Base-by-base conservation (phyloP, 2,329 filamentous ascomycete genomes). In the Trichoderma pleuroti region DNA sequence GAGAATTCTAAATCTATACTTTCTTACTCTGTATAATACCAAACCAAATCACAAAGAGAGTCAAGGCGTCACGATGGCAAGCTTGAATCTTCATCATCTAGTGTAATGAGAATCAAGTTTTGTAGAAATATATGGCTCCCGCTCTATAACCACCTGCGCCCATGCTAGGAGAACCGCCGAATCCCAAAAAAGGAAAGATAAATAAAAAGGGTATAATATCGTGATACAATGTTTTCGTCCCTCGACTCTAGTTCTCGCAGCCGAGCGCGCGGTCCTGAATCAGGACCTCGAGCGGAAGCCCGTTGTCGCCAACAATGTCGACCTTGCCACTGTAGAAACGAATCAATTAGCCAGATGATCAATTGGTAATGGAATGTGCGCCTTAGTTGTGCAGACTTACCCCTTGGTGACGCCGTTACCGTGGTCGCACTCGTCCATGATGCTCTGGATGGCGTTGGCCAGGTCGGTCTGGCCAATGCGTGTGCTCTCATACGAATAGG, bases 81-180 rank as follows among this genome's bases (percentile, higher is more conserved):
- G 16, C 14, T 16, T 21, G 8, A 21, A 10, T 18, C 11, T 56
- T 9, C 39, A 56, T 56, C 16, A 1, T 16, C 21, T 12, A 9
- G 16, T 21, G 10, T 21, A 28, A 57, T 30, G 24, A 30, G 18
- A 66, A 24, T 16, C 34, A 57, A 42, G 30, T 16, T 66, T 26
- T 36, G n/a, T 57, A 21, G 12, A 57, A 14, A 16, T 66, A 16
- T 57, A 36, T 42, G n/a, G 32, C 21, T 54, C 63, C 49, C 39
- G 16, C 39, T 66, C 63, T 66, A 66, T 66, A 42, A 66, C 54
- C 49, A 21, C 49, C 49, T 57, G 49, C 63, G 63, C 63, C 63
- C 14, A 66, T 57, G 63, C 52, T 66, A 42, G 30, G 28, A 66
- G 34, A 66, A 57, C 63, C 52, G 32, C 63, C 26, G 32, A 57